A percentile compares a stretch with the other conserved stretches of the same genome.
These are phyloP conservation scores for Carpinus fangiana DNA, from an alignment of 306 rosid species.

Conservation along the genomic window DNA sequence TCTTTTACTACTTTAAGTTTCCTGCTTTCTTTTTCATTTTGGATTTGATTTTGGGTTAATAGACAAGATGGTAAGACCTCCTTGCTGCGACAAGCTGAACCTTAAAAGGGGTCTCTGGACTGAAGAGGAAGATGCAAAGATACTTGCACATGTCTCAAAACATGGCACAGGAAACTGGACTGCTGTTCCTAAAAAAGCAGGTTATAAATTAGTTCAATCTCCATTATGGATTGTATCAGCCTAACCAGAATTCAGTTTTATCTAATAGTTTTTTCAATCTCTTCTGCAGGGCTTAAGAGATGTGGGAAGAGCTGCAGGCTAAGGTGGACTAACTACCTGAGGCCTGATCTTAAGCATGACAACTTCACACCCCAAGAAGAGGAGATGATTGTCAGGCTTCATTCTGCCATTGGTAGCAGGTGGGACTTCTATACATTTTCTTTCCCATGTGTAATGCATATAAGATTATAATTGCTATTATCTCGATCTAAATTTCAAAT, in stretches of 20 bases:
- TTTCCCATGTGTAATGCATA: not conserved
- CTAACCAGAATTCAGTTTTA: not conserved
- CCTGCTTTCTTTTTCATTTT: constrained; percentile 7
- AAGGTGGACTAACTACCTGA: constrained; percentile 58
- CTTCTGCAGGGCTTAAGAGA: constrained; percentile 58
- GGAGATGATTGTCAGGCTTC: constrained; percentile 82
- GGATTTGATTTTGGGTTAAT: constrained; percentile 14
- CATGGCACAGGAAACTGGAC: constrained; percentile 65
- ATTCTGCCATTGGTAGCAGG: constrained; percentile 99
- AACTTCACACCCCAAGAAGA: constrained; percentile 82
- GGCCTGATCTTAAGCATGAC: constrained; percentile 64
- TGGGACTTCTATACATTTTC: constrained; percentile 8
- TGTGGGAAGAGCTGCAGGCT: constrained; percentile 81
- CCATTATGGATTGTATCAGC: not conserved
- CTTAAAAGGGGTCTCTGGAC: constrained; percentile 52
- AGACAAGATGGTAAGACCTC: constrained; percentile 60
- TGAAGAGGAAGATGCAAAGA: constrained; percentile 64
- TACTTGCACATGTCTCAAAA: constrained; percentile 51
- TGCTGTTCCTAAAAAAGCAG: constrained; percentile 65
- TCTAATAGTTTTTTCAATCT: constrained; percentile 5
- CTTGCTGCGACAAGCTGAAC: constrained; percentile 54
- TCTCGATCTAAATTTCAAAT: not conserved
- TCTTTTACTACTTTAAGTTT: constrained; percentile 11
- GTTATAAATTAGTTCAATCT: constrained; percentile 8
- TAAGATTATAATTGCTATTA: not conserved